These are phyloP conservation scores for Colletotrichum sansevieriae DNA, from an alignment of 2,329 filamentous ascomycete genomes.

Conservation along the genomic window DNA sequence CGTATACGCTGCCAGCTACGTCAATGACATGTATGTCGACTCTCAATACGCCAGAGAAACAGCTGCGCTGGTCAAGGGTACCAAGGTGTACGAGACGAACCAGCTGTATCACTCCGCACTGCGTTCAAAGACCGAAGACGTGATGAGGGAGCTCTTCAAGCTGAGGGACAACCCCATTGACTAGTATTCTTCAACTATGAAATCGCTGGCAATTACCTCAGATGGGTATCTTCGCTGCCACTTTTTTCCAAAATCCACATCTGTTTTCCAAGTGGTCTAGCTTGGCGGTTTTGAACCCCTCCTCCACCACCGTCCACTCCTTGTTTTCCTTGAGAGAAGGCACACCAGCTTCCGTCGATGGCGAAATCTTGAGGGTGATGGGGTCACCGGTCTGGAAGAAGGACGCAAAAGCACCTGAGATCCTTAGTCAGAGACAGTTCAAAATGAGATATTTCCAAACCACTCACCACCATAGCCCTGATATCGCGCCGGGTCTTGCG, in stretches of 20 bases:
- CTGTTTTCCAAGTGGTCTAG: slow-evolving; percentile 57
- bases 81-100: slow-evolving; percentile 88
- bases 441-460: slow-evolving; percentile 26
- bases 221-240: slow-evolving; percentile 61
- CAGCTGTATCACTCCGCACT: slow-evolving; percentile 89
- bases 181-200: slow-evolving; percentile 46
- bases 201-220: slow-evolving; percentile 43
- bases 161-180: slow-evolving; percentile 78
- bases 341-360: slow-evolving; percentile 56
- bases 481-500: slow-evolving; percentile 66
- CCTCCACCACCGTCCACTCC: slow-evolving; percentile 64
- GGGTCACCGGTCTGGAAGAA: slow-evolving; percentile 72
- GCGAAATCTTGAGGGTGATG: slow-evolving; percentile 68
- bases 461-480: slow-evolving; percentile 58
- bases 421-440: neutral
- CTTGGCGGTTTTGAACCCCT: slow-evolving; percentile 57
- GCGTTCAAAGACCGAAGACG: slow-evolving; percentile 78
- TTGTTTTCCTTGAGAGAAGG: slow-evolving; percentile 56
- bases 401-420: slow-evolving; percentile 67
- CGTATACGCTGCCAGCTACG: slow-evolving; percentile 85
- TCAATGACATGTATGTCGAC: slow-evolving; percentile 95
- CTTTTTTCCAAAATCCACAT: slow-evolving; percentile 67
- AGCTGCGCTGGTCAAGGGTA: slow-evolving; percentile 78
- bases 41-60: slow-evolving; percentile 80
- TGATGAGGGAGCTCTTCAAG: slow-evolving; percentile 81